Conservation (phyloP, 352 stramenopile genomes). For the Globisporangium solare region DNA sequence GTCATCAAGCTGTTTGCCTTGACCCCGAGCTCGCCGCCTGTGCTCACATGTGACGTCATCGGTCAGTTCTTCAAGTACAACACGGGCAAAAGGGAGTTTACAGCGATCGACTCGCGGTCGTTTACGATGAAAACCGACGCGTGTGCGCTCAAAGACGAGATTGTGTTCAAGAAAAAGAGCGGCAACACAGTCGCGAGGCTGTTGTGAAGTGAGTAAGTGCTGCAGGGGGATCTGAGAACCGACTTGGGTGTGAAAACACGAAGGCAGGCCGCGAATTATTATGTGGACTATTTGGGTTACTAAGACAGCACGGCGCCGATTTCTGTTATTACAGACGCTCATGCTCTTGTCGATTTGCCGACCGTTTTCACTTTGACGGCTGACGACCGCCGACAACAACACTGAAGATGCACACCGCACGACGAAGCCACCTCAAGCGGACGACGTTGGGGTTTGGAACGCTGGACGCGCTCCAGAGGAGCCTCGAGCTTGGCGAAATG, state of each 20-base stretch:
- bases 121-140: slow-evolving; percentile 79
- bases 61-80: slow-evolving; percentile 85
- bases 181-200: not conserved
- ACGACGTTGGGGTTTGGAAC: too few relatives aligned
- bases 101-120: slow-evolving; percentile 48
- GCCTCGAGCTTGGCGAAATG: too few relatives aligned
- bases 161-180: slow-evolving; percentile 46
- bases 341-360: too few relatives aligned
- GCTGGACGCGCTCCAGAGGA: too few relatives aligned
- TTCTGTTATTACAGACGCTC: too few relatives aligned
- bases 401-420: too few relatives aligned
- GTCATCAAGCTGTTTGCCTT: slow-evolving; percentile 42
- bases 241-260: not conserved
- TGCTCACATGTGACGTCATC: slow-evolving; percentile 33
- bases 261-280: too few relatives aligned
- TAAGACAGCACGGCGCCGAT: too few relatives aligned
- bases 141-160: slow-evolving; percentile 48
- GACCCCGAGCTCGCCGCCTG: slow-evolving; percentile 19
- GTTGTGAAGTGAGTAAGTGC: not conserved
- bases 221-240: not conserved
- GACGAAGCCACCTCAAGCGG: too few relatives aligned
- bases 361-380: too few relatives aligned
- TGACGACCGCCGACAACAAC: too few relatives aligned
- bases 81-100: slow-evolving; percentile 77
- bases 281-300: too few relatives aligned